A percentile compares a stretch with the other conserved stretches of the same genome.
phyloP scores from a whole-genome alignment of 2,329 filamentous ascomycete genomes.

The Chaetomiaceae sp. region DNA sequence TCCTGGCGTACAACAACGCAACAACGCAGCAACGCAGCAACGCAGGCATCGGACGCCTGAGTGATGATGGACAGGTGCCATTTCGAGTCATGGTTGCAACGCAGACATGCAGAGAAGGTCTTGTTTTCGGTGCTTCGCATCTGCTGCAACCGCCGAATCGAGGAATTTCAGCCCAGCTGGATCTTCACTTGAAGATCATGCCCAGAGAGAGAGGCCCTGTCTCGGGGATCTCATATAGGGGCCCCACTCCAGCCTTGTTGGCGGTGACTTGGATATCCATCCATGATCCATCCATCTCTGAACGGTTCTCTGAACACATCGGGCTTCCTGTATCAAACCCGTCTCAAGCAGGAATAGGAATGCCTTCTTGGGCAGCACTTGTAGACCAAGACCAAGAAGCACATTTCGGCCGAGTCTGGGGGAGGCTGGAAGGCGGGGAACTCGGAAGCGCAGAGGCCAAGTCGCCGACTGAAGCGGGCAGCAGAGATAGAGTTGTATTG shows the following conservation, averaged over 20 bases:
- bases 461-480: background rate
- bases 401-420: background rate
- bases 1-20: background rate
- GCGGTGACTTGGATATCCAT: no score
- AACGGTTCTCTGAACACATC: no score
- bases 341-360: no score
- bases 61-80: slow-evolving; percentile 8
- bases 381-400: background rate
- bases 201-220: background rate
- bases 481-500: slow-evolving; percentile 3
- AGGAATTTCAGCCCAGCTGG: background rate
- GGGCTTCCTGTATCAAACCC: no score
- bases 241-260: no score
- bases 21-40: background rate
- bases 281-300: no score
- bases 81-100: slow-evolving; percentile 9
- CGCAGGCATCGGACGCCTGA: background rate
- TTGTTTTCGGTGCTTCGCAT: background rate
- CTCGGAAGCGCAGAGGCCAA: background rate
- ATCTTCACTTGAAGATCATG: background rate
- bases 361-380: background rate
- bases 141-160: background rate
- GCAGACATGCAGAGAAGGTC: background rate
- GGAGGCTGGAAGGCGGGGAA: background rate
- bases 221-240: no score